phyloP scores from a whole-genome alignment of 495 filamentous ascomycete genomes.

The Neurospora sp. region DNA sequence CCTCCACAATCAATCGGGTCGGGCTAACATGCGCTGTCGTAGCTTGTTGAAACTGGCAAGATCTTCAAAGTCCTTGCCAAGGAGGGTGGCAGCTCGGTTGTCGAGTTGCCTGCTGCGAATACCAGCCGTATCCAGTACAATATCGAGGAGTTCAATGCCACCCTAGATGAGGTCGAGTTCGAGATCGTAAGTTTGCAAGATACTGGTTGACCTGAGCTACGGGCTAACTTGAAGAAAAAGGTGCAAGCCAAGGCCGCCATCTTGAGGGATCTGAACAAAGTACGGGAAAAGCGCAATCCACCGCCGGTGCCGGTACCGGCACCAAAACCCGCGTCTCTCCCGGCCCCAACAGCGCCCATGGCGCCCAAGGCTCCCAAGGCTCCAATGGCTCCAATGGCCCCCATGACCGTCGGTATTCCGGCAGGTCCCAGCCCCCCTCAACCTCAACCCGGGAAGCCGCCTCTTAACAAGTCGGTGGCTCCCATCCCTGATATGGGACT shows the following conservation, averaged over 20 bases:
- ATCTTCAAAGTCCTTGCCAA: slow-evolving; percentile 29
- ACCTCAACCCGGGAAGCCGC: slow-evolving; percentile 12
- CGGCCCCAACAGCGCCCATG: slow-evolving; percentile 31
- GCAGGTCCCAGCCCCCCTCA: slow-evolving; percentile 5
- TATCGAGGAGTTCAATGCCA: slow-evolving; percentile 34
- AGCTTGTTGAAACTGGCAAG: slow-evolving; percentile 44
- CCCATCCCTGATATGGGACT: slow-evolving; percentile 41
- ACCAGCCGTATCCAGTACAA: slow-evolving; percentile 27
- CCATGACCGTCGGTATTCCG: background rate
- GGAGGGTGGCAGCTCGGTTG: slow-evolving; percentile 25
- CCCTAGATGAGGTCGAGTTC: slow-evolving; percentile 40
- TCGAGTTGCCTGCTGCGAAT: slow-evolving; percentile 18
- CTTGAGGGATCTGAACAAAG: slow-evolving; percentile 29
- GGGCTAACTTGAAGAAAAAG: slow-evolving; percentile 12
- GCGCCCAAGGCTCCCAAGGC: background rate
- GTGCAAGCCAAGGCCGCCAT: slow-evolving; percentile 32
- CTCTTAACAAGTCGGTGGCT: slow-evolving; percentile 28
- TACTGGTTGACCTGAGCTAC: background rate
- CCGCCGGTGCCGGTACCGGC: background rate
- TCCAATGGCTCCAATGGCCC: background rate
- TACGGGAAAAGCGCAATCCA: slow-evolving; percentile 19
- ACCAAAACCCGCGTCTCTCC: slow-evolving; percentile 4
- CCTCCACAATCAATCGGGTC: background rate
- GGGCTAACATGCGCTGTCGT: background rate
- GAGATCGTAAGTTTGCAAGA: slow-evolving; percentile 36